Percentiles rank a stretch among this genome's conserved stretches.
These are phyloP conservation scores for Vitellaria paradoxa DNA, from an alignment of 179 eudicot species.

Conservation along the genomic window DNA sequence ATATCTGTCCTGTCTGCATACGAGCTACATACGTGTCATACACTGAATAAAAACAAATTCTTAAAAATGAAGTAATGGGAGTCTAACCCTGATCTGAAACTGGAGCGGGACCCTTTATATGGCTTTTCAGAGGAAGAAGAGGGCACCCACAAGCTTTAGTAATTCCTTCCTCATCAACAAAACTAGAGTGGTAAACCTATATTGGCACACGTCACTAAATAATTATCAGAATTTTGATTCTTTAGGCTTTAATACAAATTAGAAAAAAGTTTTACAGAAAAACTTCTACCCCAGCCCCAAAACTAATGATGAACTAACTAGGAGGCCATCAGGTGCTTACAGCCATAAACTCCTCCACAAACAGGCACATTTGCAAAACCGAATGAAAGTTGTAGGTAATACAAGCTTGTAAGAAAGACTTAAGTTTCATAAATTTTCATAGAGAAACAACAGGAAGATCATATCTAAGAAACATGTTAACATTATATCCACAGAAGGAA, in stretches of 20 bases:
- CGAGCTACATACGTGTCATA: neutral
- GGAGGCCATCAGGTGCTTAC: constrained; percentile 2
- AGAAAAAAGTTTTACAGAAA: neutral
- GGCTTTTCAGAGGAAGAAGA: constrained; percentile 87
- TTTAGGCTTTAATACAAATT: neutral
- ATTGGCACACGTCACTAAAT: neutral
- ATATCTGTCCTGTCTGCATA: constrained; percentile 80
- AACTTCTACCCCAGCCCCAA: neutral
- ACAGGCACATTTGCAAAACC: neutral
- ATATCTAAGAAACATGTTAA: neutral
- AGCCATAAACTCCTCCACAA: constrained; percentile 5
- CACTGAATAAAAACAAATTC: neutral
- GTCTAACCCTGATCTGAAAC: constrained; percentile 75
- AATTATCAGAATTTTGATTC: neutral
- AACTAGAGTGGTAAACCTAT: constrained; percentile 97
- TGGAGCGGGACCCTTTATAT: constrained; percentile 97
- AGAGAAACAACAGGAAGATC: neutral
- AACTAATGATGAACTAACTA: neutral
- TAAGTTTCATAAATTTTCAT: neutral
- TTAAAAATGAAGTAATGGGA: neutral
- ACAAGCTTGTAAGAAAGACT: neutral
- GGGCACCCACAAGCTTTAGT: constrained; percentile 96
- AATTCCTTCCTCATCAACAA: constrained; percentile 74
- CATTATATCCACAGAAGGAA: neutral
- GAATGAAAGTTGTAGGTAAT: neutral